A percentile compares a stretch with the other conserved stretches of the same genome.
These are phyloP conservation scores for Glebionis coronaria DNA, from an alignment of 129 eudicot species.

Conservation along the genomic window DNA sequence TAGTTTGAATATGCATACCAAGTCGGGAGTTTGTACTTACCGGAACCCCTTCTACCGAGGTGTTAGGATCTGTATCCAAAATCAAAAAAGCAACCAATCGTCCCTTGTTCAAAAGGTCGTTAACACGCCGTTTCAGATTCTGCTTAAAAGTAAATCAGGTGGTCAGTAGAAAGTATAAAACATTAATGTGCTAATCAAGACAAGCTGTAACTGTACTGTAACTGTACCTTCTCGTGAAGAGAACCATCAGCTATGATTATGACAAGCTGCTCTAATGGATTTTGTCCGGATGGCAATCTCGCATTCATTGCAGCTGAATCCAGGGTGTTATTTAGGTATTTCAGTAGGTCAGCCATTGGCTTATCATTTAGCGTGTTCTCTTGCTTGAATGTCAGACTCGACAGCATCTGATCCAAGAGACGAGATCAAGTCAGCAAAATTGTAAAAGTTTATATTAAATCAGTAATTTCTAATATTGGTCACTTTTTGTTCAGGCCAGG, in stretches of 20 bases:
- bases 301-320: conserved; percentile 75
- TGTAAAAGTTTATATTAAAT: neutral
- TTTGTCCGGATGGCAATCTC: conserved; percentile 78
- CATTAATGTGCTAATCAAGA: conserved; percentile 6
- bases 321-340: conserved; percentile 60
- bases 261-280: conserved; percentile 92
- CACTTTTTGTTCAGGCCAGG: too few relatives aligned
- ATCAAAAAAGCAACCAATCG: conserved; percentile 88
- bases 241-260: conserved; percentile 93
- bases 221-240: conserved; percentile 62
- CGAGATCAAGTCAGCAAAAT: conserved; percentile 12
- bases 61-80: conserved; percentile 65
- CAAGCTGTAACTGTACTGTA: conserved; percentile 5
- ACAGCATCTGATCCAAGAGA: conserved; percentile 65
- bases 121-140: conserved; percentile 68
- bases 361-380: conserved; percentile 86
- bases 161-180: neutral
- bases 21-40: conserved; percentile 28
- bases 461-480: too few relatives aligned
- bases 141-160: conserved; percentile 36
- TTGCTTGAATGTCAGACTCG: conserved; percentile 86
- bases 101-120: conserved; percentile 64
- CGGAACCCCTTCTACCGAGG: conserved; percentile 65
- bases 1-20: too few relatives aligned
- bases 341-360: conserved; percentile 87